Evolutionary conservation across 2,329 filamentous ascomycete genomes (phyloP), one percentile per base, ranked within the genome.

Genomic region (Colletotrichum sidae): DNA sequence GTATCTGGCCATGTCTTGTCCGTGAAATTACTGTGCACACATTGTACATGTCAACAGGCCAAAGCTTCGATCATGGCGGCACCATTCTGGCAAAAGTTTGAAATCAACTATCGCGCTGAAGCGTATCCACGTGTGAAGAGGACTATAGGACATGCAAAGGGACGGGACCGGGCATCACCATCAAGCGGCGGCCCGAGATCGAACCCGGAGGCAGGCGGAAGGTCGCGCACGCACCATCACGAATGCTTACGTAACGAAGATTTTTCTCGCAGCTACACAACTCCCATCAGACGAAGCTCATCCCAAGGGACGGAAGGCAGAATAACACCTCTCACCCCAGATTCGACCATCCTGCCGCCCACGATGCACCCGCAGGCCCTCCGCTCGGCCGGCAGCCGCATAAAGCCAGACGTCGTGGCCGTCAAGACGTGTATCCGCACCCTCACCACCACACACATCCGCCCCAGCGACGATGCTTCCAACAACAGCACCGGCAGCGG

Each of bases 361-460:
- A 75, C 66, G 67, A 80, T 80, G 78, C 75, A 77, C 60, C 73
- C 74, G 45, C 76, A 78, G 69, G 73, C 74, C 45, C 72, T 81
- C 57, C 78, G 78, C 71, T 79, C 78, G 69, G 73, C 74, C 53
- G 76, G 74, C 68, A 70, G 70, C 65, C 77, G 77, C 56, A 72
- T 76, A 67, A 73, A 69, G 73, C 60, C 73, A 73, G 69, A 72
- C 69, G 74, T 72, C 8, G 63, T 74, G 37, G 70, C 75, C 41
- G 65, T 79, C 49, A 73, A 67, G 69, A 74, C 65, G 45, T 79
- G 74, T 68, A 72, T 77, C 59, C 76, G 75, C 49, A 70, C 74
- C 61, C 79, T 80, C 70, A 80, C 79, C 52, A 80, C 79, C 46
- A 76, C 78, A 17, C 76, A 75, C 71, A 71, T 73, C 67, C 70